Evolutionary conservation across 2,329 filamentous ascomycete species (phyloP).

Genomic region (Erysiphe pulchra): DNA sequence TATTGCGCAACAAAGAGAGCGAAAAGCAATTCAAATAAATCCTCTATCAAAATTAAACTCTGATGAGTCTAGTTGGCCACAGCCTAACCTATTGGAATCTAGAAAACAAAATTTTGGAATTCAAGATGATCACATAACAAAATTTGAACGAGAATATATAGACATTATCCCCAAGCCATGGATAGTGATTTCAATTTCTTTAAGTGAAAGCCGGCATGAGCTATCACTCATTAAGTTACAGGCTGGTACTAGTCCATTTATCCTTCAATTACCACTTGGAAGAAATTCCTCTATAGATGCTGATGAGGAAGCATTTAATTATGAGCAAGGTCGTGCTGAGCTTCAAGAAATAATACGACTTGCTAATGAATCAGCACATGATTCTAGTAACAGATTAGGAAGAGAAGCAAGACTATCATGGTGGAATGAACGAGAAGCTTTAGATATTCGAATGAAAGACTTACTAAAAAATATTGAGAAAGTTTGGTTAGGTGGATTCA

Average conservation of each 20-base stretch:
- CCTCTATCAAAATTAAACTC: slow-evolving; percentile 3
- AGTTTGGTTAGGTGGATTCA: slow-evolving; percentile 87
- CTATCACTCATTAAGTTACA: slow-evolving; percentile 74
- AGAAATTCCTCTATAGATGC: slow-evolving; percentile 58
- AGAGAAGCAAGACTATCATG: slow-evolving; percentile 59
- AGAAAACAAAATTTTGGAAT: slow-evolving; percentile 21
- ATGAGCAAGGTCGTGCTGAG: slow-evolving; percentile 53
- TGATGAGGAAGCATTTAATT: slow-evolving; percentile 61
- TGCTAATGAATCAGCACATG: slow-evolving; percentile 67
- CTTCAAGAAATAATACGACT: slow-evolving; percentile 58
- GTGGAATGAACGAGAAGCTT: slow-evolving; percentile 65
- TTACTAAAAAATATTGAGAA: slow-evolving; percentile 70
- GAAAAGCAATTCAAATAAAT: slow-evolving; percentile 21
- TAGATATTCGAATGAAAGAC: slow-evolving; percentile 54
- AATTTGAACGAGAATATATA: slow-evolving; percentile 58
- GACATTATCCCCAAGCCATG: slow-evolving; percentile 63
- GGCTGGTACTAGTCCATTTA: slow-evolving; percentile 50
- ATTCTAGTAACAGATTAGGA: slow-evolving; percentile 39
- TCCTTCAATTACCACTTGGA: slow-evolving; percentile 64
- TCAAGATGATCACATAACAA: slow-evolving; percentile 23
- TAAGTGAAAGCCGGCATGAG: slow-evolving; percentile 63
- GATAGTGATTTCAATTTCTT: slow-evolving; percentile 63
- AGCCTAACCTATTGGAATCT: slow-evolving; percentile 14
- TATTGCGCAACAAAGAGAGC: slow-evolving; percentile 39
- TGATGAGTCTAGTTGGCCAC: slow-evolving; percentile 19